phyloP scores from a whole-genome alignment of 2,329 filamentous ascomycete genomes.

The Dendryphion nanum region DNA sequence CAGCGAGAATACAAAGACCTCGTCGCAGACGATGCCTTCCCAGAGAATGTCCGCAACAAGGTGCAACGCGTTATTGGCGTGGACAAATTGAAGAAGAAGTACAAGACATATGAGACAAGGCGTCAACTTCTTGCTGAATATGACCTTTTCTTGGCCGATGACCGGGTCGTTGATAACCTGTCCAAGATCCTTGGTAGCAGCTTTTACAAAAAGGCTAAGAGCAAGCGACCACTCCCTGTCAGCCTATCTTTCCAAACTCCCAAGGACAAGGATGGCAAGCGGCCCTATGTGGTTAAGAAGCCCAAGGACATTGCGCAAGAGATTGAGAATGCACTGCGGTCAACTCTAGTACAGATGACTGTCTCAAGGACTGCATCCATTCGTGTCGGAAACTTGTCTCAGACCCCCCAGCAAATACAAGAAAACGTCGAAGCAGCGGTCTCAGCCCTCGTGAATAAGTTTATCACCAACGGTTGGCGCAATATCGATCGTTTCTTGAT shows the following conservation, averaged over 20 bases:
- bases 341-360: conserved; percentile 77
- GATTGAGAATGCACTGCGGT: conserved; percentile 72
- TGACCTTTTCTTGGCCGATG: conserved; percentile 91
- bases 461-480: conserved; percentile 81
- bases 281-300: conserved; percentile 49
- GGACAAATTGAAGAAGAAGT: conserved; percentile 84
- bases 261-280: conserved; percentile 46
- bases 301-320: conserved; percentile 72
- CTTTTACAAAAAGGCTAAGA: conserved; percentile 81
- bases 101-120: conserved; percentile 77
- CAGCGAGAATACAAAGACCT: conserved; percentile 91
- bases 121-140: conserved; percentile 82
- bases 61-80: conserved; percentile 70
- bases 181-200: conserved; percentile 82
- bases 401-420: conserved; percentile 71
- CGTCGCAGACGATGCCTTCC: conserved; percentile 65
- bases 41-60: conserved; percentile 47
- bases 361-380: conserved; percentile 78
- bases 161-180: conserved; percentile 72
- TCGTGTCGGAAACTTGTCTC: conserved; percentile 73
- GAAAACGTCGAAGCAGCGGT: conserved; percentile 75
- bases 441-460: conserved; percentile 67
- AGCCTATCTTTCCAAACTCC: conserved; percentile 63
- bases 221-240: conserved; percentile 85
- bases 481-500: conserved; percentile 83